Conservation (phyloP, 2,329 filamentous ascomycete genomes). For the Monilinia vaccinii-corymbosi region DNA sequence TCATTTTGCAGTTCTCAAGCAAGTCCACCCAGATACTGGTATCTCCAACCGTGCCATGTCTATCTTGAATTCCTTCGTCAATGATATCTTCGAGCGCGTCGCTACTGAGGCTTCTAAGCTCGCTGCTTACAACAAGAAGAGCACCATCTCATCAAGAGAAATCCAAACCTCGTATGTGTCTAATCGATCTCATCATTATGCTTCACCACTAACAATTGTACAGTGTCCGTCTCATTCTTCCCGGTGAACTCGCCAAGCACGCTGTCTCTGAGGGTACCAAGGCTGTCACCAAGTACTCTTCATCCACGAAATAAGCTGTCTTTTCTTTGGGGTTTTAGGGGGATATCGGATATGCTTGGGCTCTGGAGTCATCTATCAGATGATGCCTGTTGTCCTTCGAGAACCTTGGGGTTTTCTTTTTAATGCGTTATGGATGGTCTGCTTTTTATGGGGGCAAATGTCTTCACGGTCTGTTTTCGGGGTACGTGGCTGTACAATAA, state of each 20-base stretch:
- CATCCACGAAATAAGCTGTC: conserved; percentile 85
- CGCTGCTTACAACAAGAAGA: conserved; percentile 99
- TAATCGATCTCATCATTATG: not conserved
- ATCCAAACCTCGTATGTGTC: conserved; percentile 82
- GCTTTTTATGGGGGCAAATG: conserved; percentile 54
- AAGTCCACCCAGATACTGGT: conserved; percentile 99
- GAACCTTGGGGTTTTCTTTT: conserved; percentile 32
- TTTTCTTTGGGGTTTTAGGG: conserved; percentile 49
- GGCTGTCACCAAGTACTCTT: conserved; percentile 99
- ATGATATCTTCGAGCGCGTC: conserved; percentile 99
- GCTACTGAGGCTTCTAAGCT: conserved; percentile 98
- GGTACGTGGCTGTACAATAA: conserved; percentile 67
- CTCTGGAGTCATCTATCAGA: conserved; percentile 32
- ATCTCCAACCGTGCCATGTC: conserved; percentile 99
- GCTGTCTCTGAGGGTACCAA: conserved; percentile 99
- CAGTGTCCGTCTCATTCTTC: conserved; percentile 88
- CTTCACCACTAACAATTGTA: not conserved
- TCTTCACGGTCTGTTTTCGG: conserved; percentile 59
- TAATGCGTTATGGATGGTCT: conserved; percentile 70
- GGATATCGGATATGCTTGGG: conserved; percentile 43
- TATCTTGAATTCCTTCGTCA: conserved; percentile 99
- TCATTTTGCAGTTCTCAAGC: conserved; percentile 76
- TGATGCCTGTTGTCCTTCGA: conserved; percentile 25
- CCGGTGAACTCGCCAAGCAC: conserved; percentile 98
- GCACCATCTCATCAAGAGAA: conserved; percentile 97